Percentiles rank a stretch among this genome's conserved stretches.
These are phyloP conservation scores for Stentor coeruleus DNA, from an alignment of 73 alveolate species.

Conservation along the genomic window DNA sequence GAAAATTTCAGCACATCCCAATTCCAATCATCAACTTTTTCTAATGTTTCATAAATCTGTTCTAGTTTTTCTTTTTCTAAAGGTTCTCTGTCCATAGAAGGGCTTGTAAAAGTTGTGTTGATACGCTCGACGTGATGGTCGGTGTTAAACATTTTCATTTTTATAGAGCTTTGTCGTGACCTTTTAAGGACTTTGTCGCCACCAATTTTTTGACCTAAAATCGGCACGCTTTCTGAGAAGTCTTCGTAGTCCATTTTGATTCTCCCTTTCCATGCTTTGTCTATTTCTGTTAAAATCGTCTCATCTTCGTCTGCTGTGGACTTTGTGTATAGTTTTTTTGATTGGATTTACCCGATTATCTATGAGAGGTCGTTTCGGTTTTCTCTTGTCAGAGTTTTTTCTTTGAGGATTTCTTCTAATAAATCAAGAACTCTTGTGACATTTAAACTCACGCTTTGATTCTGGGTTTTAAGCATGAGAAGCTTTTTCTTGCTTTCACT, in stretches of 20 bases:
- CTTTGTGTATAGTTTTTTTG: conserved; percentile 10
- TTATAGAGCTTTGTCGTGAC: conserved; percentile 14
- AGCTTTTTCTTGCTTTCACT: conserved; percentile 49
- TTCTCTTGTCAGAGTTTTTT: conserved; percentile 16
- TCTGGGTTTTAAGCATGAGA: conserved; percentile 28
- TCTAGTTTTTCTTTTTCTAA: conserved; percentile 7
- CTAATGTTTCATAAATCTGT: conserved; percentile 25
- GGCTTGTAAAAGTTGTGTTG: not conserved
- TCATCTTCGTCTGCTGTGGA: conserved; percentile 12
- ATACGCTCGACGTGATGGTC: not conserved
- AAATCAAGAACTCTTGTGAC: conserved; percentile 2
- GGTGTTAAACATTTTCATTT: conserved; percentile 12
- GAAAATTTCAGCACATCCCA: conserved; percentile 15
- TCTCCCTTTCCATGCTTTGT: not conserved
- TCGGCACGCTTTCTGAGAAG: not conserved
- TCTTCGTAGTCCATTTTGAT: conserved; percentile 14
- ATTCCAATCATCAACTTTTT: conserved; percentile 24
- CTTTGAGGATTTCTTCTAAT: conserved; percentile 18
- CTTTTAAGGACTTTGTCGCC: conserved; percentile 22
- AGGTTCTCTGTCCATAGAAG: not conserved
- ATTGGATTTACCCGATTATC: not conserved
- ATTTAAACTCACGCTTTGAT: conserved; percentile 37
- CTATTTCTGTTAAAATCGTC: not conserved
- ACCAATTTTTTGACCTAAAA: not conserved
- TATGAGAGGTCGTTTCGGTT: not conserved